Evolutionary conservation across 202 grass and related monocot genomes (phyloP).

Genomic region (Brachypodium distachyon): DNA sequence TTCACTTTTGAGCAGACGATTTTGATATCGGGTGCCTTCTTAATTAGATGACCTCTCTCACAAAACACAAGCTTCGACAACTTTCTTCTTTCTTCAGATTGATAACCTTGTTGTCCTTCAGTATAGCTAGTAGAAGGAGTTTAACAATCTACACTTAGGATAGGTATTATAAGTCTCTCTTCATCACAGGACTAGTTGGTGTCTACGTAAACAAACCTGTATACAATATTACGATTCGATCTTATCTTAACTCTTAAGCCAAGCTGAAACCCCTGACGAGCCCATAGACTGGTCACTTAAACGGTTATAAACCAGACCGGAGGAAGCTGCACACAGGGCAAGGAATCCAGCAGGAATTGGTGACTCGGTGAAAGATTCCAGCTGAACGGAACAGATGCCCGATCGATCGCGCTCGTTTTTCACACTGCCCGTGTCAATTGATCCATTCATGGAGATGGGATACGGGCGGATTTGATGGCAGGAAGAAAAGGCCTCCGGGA

Average conservation of each 20-base stretch:
- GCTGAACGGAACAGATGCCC: constrained; percentile 9
- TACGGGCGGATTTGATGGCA: background rate
- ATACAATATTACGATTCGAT: background rate
- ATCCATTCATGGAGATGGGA: background rate
- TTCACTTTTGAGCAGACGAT: too few species aligned
- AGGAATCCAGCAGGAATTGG: background rate
- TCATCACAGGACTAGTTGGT: background rate
- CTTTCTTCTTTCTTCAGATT: too few species aligned
- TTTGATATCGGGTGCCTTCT: too few species aligned
- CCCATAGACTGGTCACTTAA: too few species aligned
- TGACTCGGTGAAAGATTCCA: background rate
- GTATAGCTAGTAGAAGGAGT: too few species aligned
- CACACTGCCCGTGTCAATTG: background rate
- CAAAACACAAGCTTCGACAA: too few species aligned
- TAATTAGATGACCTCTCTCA: too few species aligned
- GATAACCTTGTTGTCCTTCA: too few species aligned
- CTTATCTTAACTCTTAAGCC: too few species aligned
- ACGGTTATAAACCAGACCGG: too few species aligned
- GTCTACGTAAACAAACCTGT: background rate
- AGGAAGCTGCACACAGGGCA: background rate
- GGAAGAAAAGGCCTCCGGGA: background rate
- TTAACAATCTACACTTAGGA: too few species aligned
- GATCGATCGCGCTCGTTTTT: background rate
- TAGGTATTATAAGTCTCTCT: background rate
- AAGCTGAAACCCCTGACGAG: too few species aligned